phyloP scores from a whole-genome alignment of 2,329 filamentous ascomycete genomes.

The Colletotrichum sp. region DNA sequence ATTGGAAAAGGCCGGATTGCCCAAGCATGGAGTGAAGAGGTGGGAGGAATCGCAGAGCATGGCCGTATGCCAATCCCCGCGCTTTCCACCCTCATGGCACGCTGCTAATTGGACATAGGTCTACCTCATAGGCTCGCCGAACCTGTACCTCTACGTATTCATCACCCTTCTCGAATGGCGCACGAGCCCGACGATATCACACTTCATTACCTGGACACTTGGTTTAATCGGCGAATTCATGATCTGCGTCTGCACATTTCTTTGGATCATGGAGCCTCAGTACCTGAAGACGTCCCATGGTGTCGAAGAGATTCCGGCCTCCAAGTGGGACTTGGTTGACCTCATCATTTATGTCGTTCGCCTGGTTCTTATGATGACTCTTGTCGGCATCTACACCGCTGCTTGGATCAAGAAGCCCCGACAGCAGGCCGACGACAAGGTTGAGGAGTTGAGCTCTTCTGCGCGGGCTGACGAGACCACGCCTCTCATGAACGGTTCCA shows the following conservation, averaged over 20 bases:
- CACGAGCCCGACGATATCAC: constrained; percentile 79
- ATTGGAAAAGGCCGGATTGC: neutral
- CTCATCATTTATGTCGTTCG: constrained; percentile 71
- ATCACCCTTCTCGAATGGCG: constrained; percentile 86
- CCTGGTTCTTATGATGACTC: constrained; percentile 66
- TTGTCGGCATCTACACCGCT: constrained; percentile 55
- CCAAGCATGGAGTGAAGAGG: neutral
- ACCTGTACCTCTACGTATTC: constrained; percentile 84
- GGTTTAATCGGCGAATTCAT: constrained; percentile 75
- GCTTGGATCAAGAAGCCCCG: constrained; percentile 46
- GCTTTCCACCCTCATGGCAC: constrained; percentile 15
- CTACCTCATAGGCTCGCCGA: constrained; percentile 83
- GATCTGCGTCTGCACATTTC: constrained; percentile 72
- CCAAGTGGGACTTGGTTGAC: constrained; percentile 67
- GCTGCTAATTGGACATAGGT: constrained; percentile 58
- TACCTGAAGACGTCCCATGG: constrained; percentile 7
- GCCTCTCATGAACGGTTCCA: constrained; percentile 61
- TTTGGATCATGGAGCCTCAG: constrained; percentile 58
- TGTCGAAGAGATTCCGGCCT: neutral
- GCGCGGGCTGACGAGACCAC: constrained; percentile 60
- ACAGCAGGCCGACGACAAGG: constrained; percentile 39
- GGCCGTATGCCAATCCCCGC: neutral
- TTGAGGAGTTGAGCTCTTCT: constrained; percentile 37
- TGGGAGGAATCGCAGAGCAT: constrained; percentile 17
- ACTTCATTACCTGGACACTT: constrained; percentile 80